Base-by-base conservation (phyloP, 2,329 filamentous ascomycete genomes). In the Lachnellula willkommii region DNA sequence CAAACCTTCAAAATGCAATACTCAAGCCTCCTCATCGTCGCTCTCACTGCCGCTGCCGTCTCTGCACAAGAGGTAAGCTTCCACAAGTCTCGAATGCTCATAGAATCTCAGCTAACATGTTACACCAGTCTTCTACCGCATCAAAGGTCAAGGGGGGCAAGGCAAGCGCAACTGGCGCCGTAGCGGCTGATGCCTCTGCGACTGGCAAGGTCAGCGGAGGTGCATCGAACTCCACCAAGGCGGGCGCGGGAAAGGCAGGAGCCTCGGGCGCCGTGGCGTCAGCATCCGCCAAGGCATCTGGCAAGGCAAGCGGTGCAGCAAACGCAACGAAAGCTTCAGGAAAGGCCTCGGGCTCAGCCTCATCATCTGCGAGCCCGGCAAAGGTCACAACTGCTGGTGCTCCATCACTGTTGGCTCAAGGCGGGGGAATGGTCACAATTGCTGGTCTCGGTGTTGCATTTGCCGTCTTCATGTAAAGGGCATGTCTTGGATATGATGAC, bases 401-500 rank as follows among this genome's bases (percentile, higher is more conserved):
- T 2, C 43, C 55, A 28, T 53, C 52, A 7, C 50, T 66, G n/a
- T 26, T 67, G 22, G 58, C 65, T 26, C 63, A 65, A 40, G 57
- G 47, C 24, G 66, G 67, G 39, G 66, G 67, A 32, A 48, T 66
- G 24, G 63, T 67, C 37, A 65, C 67, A 6, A 42, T 67, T 36
- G 65, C 64, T 28, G 65, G 67, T 28, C 58, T 69, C 8, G 61
- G 67, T 59, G 56, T 67, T 50, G 60, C 56, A 11, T 67, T 68
- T 56, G 67, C 65, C 22, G 57, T 69, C 24, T 69, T 68, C 58
- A 68, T 68, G 64, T 68, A 66, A 61, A 59, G 32, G 8, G 12
- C 9, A 32, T 32, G 28, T 11, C 28, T 32, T 47, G 22, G 45
- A 26, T 14, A 47, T 32, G 45, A 47, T 32, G 45, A 32, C n/a